Evolutionary conservation across 306 rosid species (phyloP).

Genomic region (Comarum palustre): DNA sequence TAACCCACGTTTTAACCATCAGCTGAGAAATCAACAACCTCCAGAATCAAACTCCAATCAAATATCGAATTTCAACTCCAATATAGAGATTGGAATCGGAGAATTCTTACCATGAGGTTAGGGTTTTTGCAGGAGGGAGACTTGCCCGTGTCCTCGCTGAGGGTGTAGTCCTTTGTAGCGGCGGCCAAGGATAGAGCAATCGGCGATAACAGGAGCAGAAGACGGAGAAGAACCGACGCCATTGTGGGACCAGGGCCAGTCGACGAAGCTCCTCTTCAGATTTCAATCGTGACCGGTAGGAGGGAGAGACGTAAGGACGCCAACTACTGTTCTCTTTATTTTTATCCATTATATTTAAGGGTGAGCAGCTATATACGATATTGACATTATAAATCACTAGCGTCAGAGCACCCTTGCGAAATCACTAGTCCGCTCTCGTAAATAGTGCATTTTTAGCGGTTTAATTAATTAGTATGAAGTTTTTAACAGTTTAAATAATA

Average conservation of each 20-base stretch:
- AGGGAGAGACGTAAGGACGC: no score
- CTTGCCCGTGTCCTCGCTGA: slow-evolving; percentile 36
- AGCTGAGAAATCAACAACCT: slow-evolving; percentile 36
- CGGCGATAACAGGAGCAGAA: slow-evolving; percentile 33
- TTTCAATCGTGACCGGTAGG: background rate
- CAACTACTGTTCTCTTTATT: no score
- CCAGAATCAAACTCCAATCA: background rate
- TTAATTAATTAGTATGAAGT: no score
- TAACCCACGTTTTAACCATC: slow-evolving; percentile 62
- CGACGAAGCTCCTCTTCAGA: background rate
- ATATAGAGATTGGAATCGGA: background rate
- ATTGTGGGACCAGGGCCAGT: slow-evolving; percentile 21
- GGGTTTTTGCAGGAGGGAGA: slow-evolving; percentile 66
- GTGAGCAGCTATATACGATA: no score
- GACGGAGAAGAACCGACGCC: slow-evolving; percentile 24
- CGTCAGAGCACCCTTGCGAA: no score
- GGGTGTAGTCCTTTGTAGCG: slow-evolving; percentile 38
- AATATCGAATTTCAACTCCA: background rate
- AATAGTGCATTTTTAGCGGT: no score
- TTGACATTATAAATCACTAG: no score
- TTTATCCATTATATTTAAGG: no score
- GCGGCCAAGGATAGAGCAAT: slow-evolving; percentile 28
- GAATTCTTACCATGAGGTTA: slow-evolving; percentile 52
- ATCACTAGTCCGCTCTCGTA: no score
- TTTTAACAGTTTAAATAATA: no score